A percentile compares a stretch with the other conserved stretches of the same genome.
phyloP scores from a whole-genome alignment of 2,329 filamentous ascomycete species.

The Aspergillus pseudonomiae region DNA sequence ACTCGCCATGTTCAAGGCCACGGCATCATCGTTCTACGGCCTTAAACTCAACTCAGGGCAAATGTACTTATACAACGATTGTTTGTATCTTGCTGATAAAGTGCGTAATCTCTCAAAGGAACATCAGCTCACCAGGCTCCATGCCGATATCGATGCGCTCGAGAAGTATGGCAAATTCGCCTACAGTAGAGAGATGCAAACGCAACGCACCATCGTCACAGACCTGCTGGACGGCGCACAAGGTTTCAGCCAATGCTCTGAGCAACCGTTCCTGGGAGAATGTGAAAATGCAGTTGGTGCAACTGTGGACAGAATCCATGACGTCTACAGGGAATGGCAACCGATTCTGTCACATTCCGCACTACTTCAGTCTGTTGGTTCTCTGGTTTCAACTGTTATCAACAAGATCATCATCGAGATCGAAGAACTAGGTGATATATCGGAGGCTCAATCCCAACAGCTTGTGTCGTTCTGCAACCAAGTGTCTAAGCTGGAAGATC shows the following conservation, averaged over 20 bases:
- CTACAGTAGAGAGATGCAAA: constrained; percentile 67
- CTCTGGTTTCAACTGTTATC: constrained; percentile 59
- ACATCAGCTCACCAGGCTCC: constrained; percentile 53
- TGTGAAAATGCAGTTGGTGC: constrained; percentile 63
- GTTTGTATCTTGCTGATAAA: constrained; percentile 59
- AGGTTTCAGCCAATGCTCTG: constrained; percentile 63
- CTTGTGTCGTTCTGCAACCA: constrained; percentile 61
- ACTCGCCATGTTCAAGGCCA: constrained; percentile 55
- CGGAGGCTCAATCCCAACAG: constrained; percentile 63
- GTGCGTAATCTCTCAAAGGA: constrained; percentile 53
- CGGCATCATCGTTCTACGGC: constrained; percentile 50
- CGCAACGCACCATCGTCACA: constrained; percentile 63
- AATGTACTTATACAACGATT: constrained; percentile 69
- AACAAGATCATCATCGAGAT: constrained; percentile 64
- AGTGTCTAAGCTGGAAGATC: constrained; percentile 57
- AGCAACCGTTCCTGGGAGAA: constrained; percentile 60
- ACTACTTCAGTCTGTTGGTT: constrained; percentile 64
- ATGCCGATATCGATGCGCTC: constrained; percentile 57
- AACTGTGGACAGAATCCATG: constrained; percentile 59
- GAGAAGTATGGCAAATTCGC: constrained; percentile 63
- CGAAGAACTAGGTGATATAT: constrained; percentile 66
- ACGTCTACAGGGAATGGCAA: constrained; percentile 61
- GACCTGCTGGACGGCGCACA: constrained; percentile 66
- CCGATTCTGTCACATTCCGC: constrained; percentile 62
- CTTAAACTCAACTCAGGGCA: constrained; percentile 54